Evolutionary conservation across 1,284 basidiomycete genomes (phyloP), one percentile per base, ranked within the genome.

Genomic region (Ustilago loliicola): DNA sequence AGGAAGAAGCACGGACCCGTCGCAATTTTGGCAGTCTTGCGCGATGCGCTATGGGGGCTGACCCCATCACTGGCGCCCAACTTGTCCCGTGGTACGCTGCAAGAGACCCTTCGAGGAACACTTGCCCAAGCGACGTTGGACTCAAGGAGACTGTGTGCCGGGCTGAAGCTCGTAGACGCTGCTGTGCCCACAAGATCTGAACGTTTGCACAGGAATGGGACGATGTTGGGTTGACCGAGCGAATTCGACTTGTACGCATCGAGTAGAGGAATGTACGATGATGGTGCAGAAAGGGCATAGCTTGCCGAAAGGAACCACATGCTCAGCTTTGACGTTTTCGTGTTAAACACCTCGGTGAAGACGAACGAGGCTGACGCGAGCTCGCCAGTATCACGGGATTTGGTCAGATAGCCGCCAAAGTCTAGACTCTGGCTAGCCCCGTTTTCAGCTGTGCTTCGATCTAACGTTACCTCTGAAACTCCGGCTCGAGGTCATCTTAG

Each of bases 231-330:
- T 38, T 38, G 36, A 15, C 36, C 36, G 36, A 15, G 8, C 15
- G 36, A 38, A 3, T 10, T 38, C 17, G 15, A 3, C 3, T 38
- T 8, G 36, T 15, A 15, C 6, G 36, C 36, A 15, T 38, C 36
- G 36, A 15, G 9, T 7, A 11, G 9, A 11, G 36, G 9, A 34
- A 34, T 42, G 40, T 42, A 21, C 47, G 21, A 51, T 27, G 8
- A 19, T 51, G 50, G n/a, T 53, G 32, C 52, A 27, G 10, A 25
- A 27, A 29, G 19, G 8, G 50, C 50, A 8, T 34, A 34, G 25
- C 50, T 17, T 29, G 50, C 50, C 52, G 30, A 34, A 5, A 53
- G 17, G 19, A 36, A 17, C 52, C 36, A 53, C 52, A 53, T 53
- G 52, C n/a, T 53, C 30, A 53, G 17, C 17, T 36, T 21, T 11